Conservation (phyloP, 768 basidiomycete genomes). For the Peribolospora kevripleyi region DNA sequence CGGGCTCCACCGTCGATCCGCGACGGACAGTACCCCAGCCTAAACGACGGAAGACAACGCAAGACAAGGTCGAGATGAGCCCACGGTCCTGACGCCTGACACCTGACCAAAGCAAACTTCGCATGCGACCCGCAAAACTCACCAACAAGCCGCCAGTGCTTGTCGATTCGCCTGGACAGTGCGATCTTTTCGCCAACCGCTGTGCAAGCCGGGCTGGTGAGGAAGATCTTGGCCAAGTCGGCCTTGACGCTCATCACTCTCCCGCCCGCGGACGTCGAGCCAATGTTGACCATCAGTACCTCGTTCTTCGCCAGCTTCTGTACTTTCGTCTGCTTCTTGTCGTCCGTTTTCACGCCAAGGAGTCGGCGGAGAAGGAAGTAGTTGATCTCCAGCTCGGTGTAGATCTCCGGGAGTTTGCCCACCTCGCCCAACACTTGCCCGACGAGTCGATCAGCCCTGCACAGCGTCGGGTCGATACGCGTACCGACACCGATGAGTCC, state of each 20-base stretch:
- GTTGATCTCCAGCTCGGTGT: conserved; percentile 75
- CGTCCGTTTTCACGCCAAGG: conserved; percentile 94
- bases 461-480: conserved; percentile 73
- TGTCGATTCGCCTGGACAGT: conserved; percentile 76
- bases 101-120: background rate
- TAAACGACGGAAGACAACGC: background rate
- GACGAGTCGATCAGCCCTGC: conserved; percentile 85
- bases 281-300: conserved; percentile 86
- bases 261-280: conserved; percentile 89
- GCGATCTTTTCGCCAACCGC: conserved; percentile 97
- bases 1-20: conserved; percentile 7
- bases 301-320: conserved; percentile 75
- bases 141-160: conserved; percentile 35
- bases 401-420: conserved; percentile 80
- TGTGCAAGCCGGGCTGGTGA: conserved; percentile 85
- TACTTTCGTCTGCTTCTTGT: conserved; percentile 87
- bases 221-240: conserved; percentile 76
- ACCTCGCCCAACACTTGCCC: conserved; percentile 90
- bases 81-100: background rate
- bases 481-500: conserved; percentile 97
- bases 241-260: conserved; percentile 83
- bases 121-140: background rate
- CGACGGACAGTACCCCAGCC: conserved; percentile 9
- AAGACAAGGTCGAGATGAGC: background rate
- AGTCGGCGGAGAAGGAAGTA: conserved; percentile 84